Base-by-base conservation (phyloP, 2,329 filamentous ascomycete genomes). In the Fusarium nisikadoi region DNA sequence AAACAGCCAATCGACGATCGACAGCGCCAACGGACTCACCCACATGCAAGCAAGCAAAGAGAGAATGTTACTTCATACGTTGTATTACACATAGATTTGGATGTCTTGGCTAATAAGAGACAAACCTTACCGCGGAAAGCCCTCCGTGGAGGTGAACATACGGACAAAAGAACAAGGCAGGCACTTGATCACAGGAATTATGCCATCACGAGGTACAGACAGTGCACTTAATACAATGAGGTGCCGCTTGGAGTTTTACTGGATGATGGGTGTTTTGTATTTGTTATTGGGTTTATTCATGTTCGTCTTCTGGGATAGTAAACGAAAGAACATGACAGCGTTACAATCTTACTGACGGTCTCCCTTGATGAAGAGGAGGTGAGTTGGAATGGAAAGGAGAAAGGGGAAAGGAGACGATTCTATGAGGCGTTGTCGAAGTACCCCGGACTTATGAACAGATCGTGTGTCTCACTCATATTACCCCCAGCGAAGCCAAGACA, bases 101-200 rank as follows among this genome's bases (percentile, higher is more conserved):
- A 63, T 54, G 49, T 47, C 45, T 72, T 45, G 31, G 38, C n/a
- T 52, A 52, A 50, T 42, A 52, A 50, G 20, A 49, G 45, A 62
- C 41, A 50, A 41, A 62, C 31, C 59, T 45, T 43, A 65, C 23
- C 38, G 25, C 46, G 14, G 54, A 64, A 60, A 36, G 29, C 38
- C 66, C 12, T 43, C 62, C 41, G 14, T 53, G n/a, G 63, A 49
- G 53, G 41, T 54, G 57, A 52, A 62, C 50, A 61, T 61, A 65
- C 49, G 55, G 52, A 49, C 49, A 59, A 49, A 46, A 60, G 62
- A 50, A 57, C 50, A 74, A 58, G 62, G 60, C 62, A 55, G 65
- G 57, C 39, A 66, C 57, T 50, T 76, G 71, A 46, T 60, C 58
- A 75, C 57, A 71, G 65, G 63, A 74, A 68, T 71, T 70, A 74